Base-by-base conservation (phyloP, 805 yeast genomes). In the Ogataea corticis region DNA sequence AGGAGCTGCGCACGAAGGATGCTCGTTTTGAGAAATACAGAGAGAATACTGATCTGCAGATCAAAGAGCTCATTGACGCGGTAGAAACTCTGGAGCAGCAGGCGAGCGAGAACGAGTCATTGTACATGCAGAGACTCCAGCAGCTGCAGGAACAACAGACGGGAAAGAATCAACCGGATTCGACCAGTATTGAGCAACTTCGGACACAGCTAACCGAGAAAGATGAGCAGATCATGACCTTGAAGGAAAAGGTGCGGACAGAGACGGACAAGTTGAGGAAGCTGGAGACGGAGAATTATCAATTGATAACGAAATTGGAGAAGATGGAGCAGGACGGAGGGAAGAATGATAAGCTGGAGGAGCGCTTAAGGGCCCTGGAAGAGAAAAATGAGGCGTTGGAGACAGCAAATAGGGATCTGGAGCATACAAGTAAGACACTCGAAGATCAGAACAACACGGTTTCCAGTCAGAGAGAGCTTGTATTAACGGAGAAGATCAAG, bases 21-120 rank as follows among this genome's bases (percentile, higher is more conserved):
- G 65, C 64, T 17, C 73, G 72, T 49, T 58, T 80, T 42, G 54
- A 57, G n/a, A 72, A 69, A 42, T 80, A 73, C 46, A 76, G 74
- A 55, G 56, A 55, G 15, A 75, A 69, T 21, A 73, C 76, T 35
- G 85, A 80, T 41, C 55, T 61, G 13, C 85, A 83, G 36, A 67
- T 85, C 23, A 76, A 73, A 38, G 86, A 83, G 56, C 69, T 85
- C 66, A 61, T 83, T 37, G 79, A 76, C 40, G 80, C 79, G 14
- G 71, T 83, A 39, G 83, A 77, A 47, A 65, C 78, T 35, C 69
- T 83, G 59, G 77, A 79, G 35, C 60, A 66, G 27, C 79, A 80
- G 33, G 80, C 80, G 30, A 74, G 71, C 40, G 85, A 81, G 47
- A 79, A 76, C 46, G 84, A 77, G 48, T 57, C 59, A 16, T 62